A percentile compares a stretch with the other conserved stretches of the same genome.
These are phyloP conservation scores for Phytophthora aleatoria DNA, from an alignment of 352 stramenopile species.

Conservation along the genomic window DNA sequence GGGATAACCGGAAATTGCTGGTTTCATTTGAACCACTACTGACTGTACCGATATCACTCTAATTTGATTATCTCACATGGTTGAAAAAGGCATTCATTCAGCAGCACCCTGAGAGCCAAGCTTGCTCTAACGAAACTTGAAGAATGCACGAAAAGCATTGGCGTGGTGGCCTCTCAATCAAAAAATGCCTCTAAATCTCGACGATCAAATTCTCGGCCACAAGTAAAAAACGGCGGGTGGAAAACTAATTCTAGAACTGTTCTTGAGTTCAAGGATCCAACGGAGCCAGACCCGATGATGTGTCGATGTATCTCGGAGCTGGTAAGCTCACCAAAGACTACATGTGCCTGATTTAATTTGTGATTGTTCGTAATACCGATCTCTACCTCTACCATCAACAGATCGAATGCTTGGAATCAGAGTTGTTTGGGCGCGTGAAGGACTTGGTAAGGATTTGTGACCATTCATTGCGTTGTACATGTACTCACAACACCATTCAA, in stretches of 20 bases:
- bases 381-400: slow-evolving; percentile 5
- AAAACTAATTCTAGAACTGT: slow-evolving; percentile 7
- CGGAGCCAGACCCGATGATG: slow-evolving; percentile 40
- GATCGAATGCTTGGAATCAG: slow-evolving; percentile 37
- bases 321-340: slow-evolving; percentile 12
- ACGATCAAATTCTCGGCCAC: slow-evolving; percentile 8
- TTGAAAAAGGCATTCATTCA: slow-evolving; percentile 39
- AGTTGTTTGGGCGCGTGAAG: slow-evolving; percentile 37
- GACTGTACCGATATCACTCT: not conserved
- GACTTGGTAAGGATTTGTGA: slow-evolving; percentile 39
- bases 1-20: not conserved
- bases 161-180: not conserved
- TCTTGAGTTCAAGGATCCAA: not conserved
- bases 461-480: not conserved
- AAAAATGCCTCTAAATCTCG: slow-evolving; percentile 1
- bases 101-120: slow-evolving; percentile 36
- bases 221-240: not conserved
- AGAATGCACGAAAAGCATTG: slow-evolving; percentile 17
- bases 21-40: not conserved
- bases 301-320: slow-evolving; percentile 41
- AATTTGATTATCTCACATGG: not conserved
- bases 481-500: not conserved
- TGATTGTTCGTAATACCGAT: not conserved
- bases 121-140: slow-evolving; percentile 19
- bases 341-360: not conserved